Evolutionary conservation across 1,284 basidiomycete genomes (phyloP), one percentile per base, ranked within the genome.

Genomic region (Tilletia indica): DNA sequence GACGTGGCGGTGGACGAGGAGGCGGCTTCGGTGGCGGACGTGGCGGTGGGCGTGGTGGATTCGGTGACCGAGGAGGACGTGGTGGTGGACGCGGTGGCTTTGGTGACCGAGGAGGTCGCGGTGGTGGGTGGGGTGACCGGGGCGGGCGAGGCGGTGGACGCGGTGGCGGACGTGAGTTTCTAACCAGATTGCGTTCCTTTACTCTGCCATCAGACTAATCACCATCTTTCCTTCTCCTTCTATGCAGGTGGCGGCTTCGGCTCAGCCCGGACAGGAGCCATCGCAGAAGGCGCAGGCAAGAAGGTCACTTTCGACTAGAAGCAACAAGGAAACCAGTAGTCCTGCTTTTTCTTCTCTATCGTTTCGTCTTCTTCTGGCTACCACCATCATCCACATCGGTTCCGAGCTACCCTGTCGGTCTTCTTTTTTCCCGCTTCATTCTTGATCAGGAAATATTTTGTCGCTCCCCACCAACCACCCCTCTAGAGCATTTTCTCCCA

Each of bases 261-360:
- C 61, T 64, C 61, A 19, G 61, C 61, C 34, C 31, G 61, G 76
- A 89, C 87, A 58, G 94, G 93, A 68, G 93, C 90, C 34, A 91
- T 93, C 80, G 86, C 90, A 70, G 84, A 88, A 42, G 89, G 89
- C 72, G 89, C 90, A 79, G 94, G 94, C 78, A 91, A 88, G 86
- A 96, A 94, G 87, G 90, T 88, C 73, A 91, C 89, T 21, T 96
- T 95, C 82, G 87, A 87, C 70, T 78, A 74, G 69, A n/a, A 16
- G 51, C 21, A 36, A 45, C 42, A 9, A 8, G 42, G 42, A 8
- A 45, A 8, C 3, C 42, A 45, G 42, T 14, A 45, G 42, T 45
- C 9, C 42, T 45, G 42, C 42, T 45, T 45, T 45, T 45, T 14
- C 42, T 45, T 45, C 14, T 45, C 42, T 45, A 0, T 45, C 3